Evolutionary conservation across 1,284 basidiomycete species (phyloP).

Genomic region (Marasmius oreades): DNA sequence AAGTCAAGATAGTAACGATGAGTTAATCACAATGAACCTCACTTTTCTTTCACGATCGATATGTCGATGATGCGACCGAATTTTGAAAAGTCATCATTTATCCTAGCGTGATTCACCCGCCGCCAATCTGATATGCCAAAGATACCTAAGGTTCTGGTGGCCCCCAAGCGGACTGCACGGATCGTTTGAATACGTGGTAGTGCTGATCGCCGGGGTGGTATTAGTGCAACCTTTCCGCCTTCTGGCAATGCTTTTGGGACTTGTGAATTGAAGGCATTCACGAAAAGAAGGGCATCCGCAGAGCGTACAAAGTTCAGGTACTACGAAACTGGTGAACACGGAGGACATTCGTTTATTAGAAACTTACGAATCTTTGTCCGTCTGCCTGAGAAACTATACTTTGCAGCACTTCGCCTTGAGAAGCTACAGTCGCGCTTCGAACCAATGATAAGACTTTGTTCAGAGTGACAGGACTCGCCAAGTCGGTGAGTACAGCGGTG

Average conservation of each 20-base stretch:
- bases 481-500: no score
- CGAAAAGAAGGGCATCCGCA: background rate
- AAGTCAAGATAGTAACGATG: no score
- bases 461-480: no score
- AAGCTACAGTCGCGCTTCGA: no score
- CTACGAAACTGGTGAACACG: background rate
- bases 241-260: background rate
- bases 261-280: background rate
- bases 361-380: background rate
- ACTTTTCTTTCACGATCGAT: no score
- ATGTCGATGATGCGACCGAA: background rate
- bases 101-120: background rate
- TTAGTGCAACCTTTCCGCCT: background rate
- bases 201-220: no score
- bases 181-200: background rate
- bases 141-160: background rate
- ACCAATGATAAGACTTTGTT: no score
- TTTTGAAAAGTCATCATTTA: background rate
- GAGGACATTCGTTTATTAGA: background rate
- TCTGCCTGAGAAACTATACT: no score
- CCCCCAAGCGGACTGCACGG: background rate
- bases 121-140: background rate
- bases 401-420: no score
- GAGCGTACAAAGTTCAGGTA: background rate
- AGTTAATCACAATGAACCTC: no score